phyloP scores from a whole-genome alignment of 495 filamentous ascomycete species.

The Penicillium canariense region DNA sequence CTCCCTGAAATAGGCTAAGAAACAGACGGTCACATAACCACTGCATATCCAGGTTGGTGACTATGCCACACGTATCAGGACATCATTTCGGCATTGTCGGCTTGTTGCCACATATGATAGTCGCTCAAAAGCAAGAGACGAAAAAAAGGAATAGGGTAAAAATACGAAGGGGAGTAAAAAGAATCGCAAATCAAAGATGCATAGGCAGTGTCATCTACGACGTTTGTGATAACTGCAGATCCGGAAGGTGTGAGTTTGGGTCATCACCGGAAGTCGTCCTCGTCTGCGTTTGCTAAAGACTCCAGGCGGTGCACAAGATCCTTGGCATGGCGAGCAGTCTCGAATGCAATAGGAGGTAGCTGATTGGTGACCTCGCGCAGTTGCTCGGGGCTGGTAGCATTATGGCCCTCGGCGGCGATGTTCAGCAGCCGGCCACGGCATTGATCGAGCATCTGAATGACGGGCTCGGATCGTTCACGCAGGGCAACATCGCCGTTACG shows the following conservation, averaged over 20 bases:
- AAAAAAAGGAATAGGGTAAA: conserved; percentile 14
- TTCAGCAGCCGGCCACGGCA: conserved; percentile 65
- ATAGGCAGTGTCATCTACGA: no score
- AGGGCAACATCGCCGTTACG: conserved; percentile 41
- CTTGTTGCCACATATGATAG: conserved; percentile 42
- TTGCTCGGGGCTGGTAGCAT: conserved; percentile 48
- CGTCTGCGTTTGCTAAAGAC: conserved; percentile 28
- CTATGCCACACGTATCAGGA: conserved; percentile 36
- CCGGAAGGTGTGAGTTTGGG: background rate
- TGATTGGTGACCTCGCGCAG: conserved; percentile 67
- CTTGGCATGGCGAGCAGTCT: conserved; percentile 80
- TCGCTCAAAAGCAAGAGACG: conserved; percentile 32
- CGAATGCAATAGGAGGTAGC: conserved; percentile 81
- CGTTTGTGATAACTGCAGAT: no score
- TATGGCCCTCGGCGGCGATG: conserved; percentile 63
- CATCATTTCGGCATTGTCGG: conserved; percentile 44
- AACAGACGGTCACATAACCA: conserved; percentile 15
- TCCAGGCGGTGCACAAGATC: conserved; percentile 58
- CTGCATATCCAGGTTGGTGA: conserved; percentile 9
- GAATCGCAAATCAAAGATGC: no score
- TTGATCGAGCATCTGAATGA: conserved; percentile 59
- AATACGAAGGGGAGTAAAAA: no score
- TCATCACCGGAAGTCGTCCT: conserved; percentile 45
- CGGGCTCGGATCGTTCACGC: conserved; percentile 56
- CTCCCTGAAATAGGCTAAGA: conserved; percentile 8